phyloP scores from a whole-genome alignment of 164 flowering plant genomes.

The Macadamia integrifolia region DNA sequence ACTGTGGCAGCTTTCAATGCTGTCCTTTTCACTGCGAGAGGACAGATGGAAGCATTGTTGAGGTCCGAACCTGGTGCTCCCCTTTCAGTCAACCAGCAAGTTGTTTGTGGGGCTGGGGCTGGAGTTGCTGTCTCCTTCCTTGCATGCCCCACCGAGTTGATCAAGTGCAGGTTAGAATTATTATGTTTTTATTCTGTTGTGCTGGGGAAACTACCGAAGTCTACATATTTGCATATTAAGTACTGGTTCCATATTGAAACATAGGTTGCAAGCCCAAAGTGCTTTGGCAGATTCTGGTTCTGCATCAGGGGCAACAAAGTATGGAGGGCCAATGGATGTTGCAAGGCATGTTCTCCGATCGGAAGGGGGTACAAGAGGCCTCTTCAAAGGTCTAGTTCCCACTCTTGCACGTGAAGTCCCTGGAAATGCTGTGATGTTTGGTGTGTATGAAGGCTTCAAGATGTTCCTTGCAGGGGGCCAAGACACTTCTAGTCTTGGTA shows the following conservation, averaged over 20 bases:
- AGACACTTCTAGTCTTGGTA: conserved; percentile 78
- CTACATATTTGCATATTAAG: background rate
- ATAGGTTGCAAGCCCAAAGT: conserved; percentile 95
- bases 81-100: conserved; percentile 68
- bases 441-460: conserved; percentile 73
- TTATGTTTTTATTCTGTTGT: background rate
- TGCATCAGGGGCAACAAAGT: conserved; percentile 51
- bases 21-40: conserved; percentile 83
- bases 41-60: conserved; percentile 80
- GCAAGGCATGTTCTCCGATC: conserved; percentile 75
- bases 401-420: conserved; percentile 94
- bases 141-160: conserved; percentile 94
- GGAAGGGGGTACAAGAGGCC: conserved; percentile 73
- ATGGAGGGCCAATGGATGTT: conserved; percentile 98
- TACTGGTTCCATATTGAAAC: background rate
- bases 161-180: conserved; percentile 81
- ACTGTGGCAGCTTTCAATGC: conserved; percentile 98
- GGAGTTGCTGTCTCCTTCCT: conserved; percentile 91
- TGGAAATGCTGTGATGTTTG: conserved; percentile 95
- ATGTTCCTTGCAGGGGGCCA: conserved; percentile 75
- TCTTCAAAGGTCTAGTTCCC: conserved; percentile 86
- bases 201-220: background rate
- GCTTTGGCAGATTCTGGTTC: conserved; percentile 53
- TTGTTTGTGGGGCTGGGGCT: conserved; percentile 84
- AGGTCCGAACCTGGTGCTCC: conserved; percentile 78